Percentiles rank a stretch among this genome's conserved stretches.
Evolutionary conservation across 345 rosid genomes (phyloP).

Genomic region (Ricinus communis): DNA sequence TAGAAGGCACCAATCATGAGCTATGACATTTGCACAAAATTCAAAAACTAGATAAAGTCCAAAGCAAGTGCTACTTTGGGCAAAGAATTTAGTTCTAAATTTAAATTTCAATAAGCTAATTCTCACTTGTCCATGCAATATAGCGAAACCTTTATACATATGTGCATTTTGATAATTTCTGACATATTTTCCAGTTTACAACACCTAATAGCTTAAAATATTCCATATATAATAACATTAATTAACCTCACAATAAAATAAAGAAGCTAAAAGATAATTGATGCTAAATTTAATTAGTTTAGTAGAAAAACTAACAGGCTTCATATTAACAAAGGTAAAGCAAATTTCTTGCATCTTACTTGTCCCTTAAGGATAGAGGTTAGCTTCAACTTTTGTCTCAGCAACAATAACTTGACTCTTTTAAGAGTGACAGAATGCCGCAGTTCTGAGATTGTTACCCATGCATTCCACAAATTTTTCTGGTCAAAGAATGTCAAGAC

Average conservation of each 20-base stretch:
- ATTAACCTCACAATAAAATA: not conserved
- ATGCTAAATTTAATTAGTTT: slow-evolving; percentile 3
- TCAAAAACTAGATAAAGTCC: not conserved
- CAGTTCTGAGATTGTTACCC: slow-evolving; percentile 75
- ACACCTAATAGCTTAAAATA: not conserved
- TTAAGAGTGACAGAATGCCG: slow-evolving; percentile 75
- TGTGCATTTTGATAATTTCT: not conserved
- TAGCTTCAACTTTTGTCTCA: slow-evolving; percentile 75
- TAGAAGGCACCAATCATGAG: not conserved
- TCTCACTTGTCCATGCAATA: slow-evolving; percentile 1
- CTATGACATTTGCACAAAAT: not conserved
- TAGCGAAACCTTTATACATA: not conserved
- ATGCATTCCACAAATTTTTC: slow-evolving; percentile 80
- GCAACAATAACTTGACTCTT: slow-evolving; percentile 67
- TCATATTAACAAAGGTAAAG: slow-evolving; percentile 13
- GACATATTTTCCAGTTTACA: not conserved
- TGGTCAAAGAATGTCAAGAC: slow-evolving; percentile 33
- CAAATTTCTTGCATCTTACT: slow-evolving; percentile 47
- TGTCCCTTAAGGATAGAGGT: slow-evolving; percentile 82
- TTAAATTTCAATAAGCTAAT: not conserved
- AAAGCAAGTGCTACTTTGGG: not conserved
- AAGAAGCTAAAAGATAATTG: slow-evolving; percentile 5
- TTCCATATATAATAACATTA: not conserved
- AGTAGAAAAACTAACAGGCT: slow-evolving; percentile 2
- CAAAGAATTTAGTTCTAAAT: not conserved